Percentiles rank a stretch among this genome's conserved stretches.
phyloP scores from a whole-genome alignment of 1,284 basidiomycete genomes.

The Mrakiaceae sp. region DNA sequence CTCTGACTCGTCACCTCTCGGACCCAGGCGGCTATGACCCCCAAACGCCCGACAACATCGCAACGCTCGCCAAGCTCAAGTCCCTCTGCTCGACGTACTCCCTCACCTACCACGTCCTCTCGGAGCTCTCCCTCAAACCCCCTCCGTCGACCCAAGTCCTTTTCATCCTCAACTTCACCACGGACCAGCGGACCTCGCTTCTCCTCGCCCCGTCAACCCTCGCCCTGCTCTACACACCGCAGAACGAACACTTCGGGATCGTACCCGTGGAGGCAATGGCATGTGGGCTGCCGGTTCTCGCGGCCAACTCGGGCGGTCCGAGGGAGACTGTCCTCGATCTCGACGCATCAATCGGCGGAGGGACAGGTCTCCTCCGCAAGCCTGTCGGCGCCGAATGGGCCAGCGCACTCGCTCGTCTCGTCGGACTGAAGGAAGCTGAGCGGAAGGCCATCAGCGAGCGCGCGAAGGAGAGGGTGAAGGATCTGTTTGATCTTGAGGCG shows the following conservation, averaged over 20 bases:
- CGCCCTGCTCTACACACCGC: conserved; percentile 81
- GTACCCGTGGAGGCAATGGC: conserved; percentile 93
- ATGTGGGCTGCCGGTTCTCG: conserved; percentile 78
- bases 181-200: conserved; percentile 62
- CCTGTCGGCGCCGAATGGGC: conserved; percentile 59
- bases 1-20: not conserved
- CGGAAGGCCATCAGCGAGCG: conserved; percentile 43
- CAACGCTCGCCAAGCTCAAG: conserved; percentile 50
- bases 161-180: conserved; percentile 78
- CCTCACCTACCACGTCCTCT: conserved; percentile 46
- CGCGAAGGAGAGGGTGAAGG: conserved; percentile 49
- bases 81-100: conserved; percentile 42
- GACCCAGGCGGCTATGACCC: conserved; percentile 60
- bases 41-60: conserved; percentile 55
- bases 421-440: conserved; percentile 42
- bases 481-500: conserved; percentile 48
- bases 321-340: conserved; percentile 59
- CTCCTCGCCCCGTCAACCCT: conserved; percentile 52
- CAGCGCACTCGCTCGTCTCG: conserved; percentile 50
- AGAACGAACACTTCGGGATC: conserved; percentile 95
- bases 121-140: conserved; percentile 34
- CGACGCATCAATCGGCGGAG: conserved; percentile 28
- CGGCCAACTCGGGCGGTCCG: conserved; percentile 81
- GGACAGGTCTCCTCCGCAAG: conserved; percentile 52
- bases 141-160: conserved; percentile 48